Percentiles rank a stretch among this genome's conserved stretches.
Conservation (phyloP, 176 grass and related monocot genomes). For the Eragrostis nindensis region DNA sequence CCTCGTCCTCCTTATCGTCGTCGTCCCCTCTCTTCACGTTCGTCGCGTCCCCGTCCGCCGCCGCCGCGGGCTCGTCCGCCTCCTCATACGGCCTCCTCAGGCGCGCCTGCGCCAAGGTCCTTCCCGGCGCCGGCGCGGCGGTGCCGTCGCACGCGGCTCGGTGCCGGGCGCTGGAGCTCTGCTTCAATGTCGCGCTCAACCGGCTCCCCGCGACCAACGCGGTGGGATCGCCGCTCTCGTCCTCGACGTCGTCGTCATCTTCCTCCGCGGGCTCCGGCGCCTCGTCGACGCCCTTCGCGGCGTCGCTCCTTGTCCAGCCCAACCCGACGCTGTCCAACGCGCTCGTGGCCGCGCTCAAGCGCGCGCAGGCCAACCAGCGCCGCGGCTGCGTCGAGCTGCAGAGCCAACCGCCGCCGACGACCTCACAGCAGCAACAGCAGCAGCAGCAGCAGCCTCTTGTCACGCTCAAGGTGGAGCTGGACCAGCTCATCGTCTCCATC, state of each 20-base stretch:
- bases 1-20: neutral
- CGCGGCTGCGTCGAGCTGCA: slow-evolving; percentile 79
- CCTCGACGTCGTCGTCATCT: slow-evolving; percentile 19
- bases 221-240: slow-evolving; percentile 14
- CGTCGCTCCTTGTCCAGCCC: slow-evolving; percentile 50
- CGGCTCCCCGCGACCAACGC: slow-evolving; percentile 53
- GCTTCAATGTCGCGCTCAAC: slow-evolving; percentile 89
- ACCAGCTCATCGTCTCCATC: slow-evolving; percentile 79
- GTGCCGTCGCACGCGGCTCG: too few species aligned
- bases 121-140: slow-evolving; percentile 7
- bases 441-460: slow-evolving; percentile 63
- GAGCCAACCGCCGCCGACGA: slow-evolving; percentile 42
- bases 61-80: slow-evolving; percentile 3
- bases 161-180: slow-evolving; percentile 70
- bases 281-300: slow-evolving; percentile 33
- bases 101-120: slow-evolving; percentile 45
- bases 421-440: slow-evolving; percentile 25
- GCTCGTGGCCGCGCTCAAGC: slow-evolving; percentile 73
- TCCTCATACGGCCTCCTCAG: slow-evolving; percentile 52
- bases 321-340: slow-evolving; percentile 75
- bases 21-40: neutral
- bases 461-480: slow-evolving; percentile 71
- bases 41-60: too few species aligned
- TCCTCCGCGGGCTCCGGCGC: neutral
- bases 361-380: slow-evolving; percentile 75